Conservation (phyloP, 2,329 filamentous ascomycete species). For the Fusarium musae region DNA sequence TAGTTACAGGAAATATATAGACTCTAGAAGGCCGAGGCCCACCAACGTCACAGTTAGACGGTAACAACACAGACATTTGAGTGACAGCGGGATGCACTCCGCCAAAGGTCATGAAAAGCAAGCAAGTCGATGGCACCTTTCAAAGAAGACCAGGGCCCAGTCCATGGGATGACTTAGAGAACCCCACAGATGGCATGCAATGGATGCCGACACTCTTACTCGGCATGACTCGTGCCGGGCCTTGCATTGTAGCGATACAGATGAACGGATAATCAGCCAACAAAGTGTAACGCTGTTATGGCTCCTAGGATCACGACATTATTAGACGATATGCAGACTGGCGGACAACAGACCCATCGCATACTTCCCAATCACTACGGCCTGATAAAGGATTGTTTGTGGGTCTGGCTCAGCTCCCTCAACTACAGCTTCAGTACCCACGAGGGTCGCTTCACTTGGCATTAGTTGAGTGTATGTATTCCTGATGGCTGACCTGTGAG, state of each 20-base stretch:
- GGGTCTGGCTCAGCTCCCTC: slow-evolving; percentile 25
- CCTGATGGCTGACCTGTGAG: not conserved
- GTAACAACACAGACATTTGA: not conserved
- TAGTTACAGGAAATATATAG: not conserved
- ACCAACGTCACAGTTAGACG: not conserved
- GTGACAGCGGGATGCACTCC: slow-evolving; percentile 1
- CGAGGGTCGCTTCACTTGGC: not conserved
- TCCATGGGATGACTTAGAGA: slow-evolving; percentile 2
- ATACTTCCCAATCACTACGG: not conserved
- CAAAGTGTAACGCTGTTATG: not conserved
- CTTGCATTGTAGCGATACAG: not conserved
- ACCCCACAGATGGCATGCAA: not conserved
- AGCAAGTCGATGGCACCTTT: not conserved
- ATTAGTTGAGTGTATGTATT: not conserved
- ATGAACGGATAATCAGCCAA: slow-evolving; percentile 8
- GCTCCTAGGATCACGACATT: slow-evolving; percentile 3
- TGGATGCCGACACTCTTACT: not conserved
- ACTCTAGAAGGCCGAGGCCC: not conserved
- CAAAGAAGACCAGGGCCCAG: not conserved
- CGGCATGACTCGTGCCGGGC: slow-evolving; percentile 8
- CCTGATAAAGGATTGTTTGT: slow-evolving; percentile 6
- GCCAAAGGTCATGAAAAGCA: slow-evolving; percentile 5
- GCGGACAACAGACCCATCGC: not conserved
- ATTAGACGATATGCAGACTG: not conserved
- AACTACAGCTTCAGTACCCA: not conserved